Evolutionary conservation across 2,329 filamentous ascomycete species (phyloP), one percentile per base, ranked within the genome.

Genomic region (Cladosporium oxysporum): DNA sequence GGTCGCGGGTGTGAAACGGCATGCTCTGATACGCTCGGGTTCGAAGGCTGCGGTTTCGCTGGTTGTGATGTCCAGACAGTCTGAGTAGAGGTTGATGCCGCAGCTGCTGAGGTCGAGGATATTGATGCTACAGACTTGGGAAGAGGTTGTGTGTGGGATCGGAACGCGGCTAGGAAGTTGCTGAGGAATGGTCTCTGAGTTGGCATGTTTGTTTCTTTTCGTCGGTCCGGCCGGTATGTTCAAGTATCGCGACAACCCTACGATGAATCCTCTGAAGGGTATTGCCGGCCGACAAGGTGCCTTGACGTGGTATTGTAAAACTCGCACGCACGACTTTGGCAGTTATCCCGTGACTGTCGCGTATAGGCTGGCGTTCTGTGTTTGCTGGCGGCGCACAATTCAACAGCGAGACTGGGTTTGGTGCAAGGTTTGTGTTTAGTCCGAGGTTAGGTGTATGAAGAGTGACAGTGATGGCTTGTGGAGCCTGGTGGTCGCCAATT

Each of bases 151-250:
- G 87, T 87, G 73, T 89, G 87, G 60, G 88, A 86, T 61, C 88
- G 83, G 74, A 90, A 90, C 68, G 87, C 87, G 58, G 88, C 85
- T 68, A 90, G 83, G 79, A 90, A 89, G 80, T 87, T 87, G 70
- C 87, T 83, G 72, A 90, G 83, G 79, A 90, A 90, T 84, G 87
- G 72, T 66, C 87, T 80, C 79, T 90, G 89, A 69, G 85, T 88
- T 2, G 86, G 84, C 87, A 89, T 89, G 10, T 28, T 44, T 53
- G 44, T 8, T 8, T 3, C 16, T 26, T n/a, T 18, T 35, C 52
- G 35, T 52, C 33, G 61, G 61, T 26, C 50, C 35, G 33, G 50
- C 31, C 50, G 50, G 37, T 33, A 12, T 21, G 18, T 47, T n/a
- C 31, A 23, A 14, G 33, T 33, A 26, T 33, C 5, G 50, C 16